phyloP scores from a whole-genome alignment of 257 asterid species.

The Haberlea rhodopensis region DNA sequence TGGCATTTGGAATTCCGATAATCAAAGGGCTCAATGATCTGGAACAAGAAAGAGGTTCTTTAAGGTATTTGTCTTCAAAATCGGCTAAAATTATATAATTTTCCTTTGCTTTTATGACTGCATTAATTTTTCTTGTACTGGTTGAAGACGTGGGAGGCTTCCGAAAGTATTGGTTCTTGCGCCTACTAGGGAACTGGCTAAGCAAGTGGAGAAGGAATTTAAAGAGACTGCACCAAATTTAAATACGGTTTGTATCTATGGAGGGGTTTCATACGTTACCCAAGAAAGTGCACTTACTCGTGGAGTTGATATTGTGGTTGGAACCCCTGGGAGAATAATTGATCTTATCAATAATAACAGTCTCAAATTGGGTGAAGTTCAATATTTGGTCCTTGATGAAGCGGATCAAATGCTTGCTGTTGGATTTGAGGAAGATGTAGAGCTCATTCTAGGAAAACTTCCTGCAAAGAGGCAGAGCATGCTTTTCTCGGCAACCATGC shows the following conservation, averaged over 20 bases:
- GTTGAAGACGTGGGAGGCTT: constrained; percentile 67
- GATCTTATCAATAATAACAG: constrained; percentile 67
- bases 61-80: constrained; percentile 46
- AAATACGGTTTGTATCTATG: constrained; percentile 68
- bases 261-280: constrained; percentile 78
- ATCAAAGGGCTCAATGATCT: constrained; percentile 61
- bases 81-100: neutral
- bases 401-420: constrained; percentile 99
- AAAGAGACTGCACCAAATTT: constrained; percentile 78
- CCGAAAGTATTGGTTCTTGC: constrained; percentile 92
- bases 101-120: constrained; percentile 13
- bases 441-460: constrained; percentile 63
- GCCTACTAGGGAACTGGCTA: constrained; percentile 96
- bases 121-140: constrained; percentile 22
- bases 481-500: constrained; percentile 99
- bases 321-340: constrained; percentile 97
- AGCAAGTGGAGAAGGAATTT: constrained; percentile 92
- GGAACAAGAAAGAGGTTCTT: constrained; percentile 50
- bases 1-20: constrained; percentile 98
- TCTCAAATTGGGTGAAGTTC: constrained; percentile 79
- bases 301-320: constrained; percentile 94
- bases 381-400: constrained; percentile 90
- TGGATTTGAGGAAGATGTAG: constrained; percentile 98
- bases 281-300: constrained; percentile 82
- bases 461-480: constrained; percentile 88